Conservation (phyloP, 1,139 yeast genomes). For the Candida sp. region DNA sequence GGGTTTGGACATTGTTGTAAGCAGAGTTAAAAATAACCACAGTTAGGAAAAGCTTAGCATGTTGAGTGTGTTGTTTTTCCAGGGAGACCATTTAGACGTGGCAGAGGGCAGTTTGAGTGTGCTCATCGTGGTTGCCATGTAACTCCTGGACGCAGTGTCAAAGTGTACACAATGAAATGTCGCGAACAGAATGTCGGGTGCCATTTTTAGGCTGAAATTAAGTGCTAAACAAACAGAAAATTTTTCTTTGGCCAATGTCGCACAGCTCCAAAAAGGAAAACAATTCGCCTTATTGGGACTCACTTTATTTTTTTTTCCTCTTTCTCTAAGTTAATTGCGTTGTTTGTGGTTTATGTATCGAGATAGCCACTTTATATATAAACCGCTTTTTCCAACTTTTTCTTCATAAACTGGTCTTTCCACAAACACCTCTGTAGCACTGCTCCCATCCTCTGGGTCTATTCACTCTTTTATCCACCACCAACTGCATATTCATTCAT, state of each 20-base stretch:
- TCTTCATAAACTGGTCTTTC: no score
- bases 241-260: neutral
- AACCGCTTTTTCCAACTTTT: no score
- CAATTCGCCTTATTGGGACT: neutral
- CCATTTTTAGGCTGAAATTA: neutral
- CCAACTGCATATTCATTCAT: neutral
- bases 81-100: neutral
- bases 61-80: neutral
- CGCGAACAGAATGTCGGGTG: neutral
- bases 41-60: neutral
- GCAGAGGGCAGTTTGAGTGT: neutral
- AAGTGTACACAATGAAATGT: neutral
- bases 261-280: neutral
- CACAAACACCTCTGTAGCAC: no score
- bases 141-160: neutral
- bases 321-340: neutral
- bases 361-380: no score
- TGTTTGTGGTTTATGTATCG: neutral
- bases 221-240: neutral
- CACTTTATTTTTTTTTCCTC: neutral
- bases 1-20: no score
- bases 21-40: no score
- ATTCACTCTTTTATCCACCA: neutral
- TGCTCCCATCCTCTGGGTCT: neutral
- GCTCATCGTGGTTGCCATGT: slow-evolving; percentile 1